phyloP scores from a whole-genome alignment of 257 asterid genomes.

The Striga asiatica region DNA sequence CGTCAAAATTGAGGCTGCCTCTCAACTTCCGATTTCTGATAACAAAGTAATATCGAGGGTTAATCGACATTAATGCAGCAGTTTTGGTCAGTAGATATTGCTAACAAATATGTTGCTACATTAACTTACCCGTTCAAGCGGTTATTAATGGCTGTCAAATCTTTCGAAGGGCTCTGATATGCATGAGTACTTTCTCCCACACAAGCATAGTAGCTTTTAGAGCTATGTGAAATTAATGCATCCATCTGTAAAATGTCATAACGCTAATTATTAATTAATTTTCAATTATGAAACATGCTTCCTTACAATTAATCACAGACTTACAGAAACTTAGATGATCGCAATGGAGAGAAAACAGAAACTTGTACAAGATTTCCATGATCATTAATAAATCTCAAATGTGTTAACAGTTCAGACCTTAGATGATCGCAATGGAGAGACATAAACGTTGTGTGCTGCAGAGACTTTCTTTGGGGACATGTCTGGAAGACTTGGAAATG shows the following conservation, averaged over 20 bases:
- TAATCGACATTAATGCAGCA: neutral
- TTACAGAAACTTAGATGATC: neutral
- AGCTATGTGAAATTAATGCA: slow-evolving; percentile 72
- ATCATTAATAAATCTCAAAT: neutral
- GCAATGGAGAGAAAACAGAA: neutral
- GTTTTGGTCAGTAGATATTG: neutral
- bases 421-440: slow-evolving; percentile 82
- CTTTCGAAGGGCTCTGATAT: slow-evolving; percentile 98
- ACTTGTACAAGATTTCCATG: neutral
- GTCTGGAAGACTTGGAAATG: slow-evolving; percentile 93
- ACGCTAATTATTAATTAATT: slow-evolving; percentile 7
- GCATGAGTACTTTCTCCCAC: slow-evolving; percentile 99
- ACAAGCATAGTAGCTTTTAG: slow-evolving; percentile 92
- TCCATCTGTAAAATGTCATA: slow-evolving; percentile 57
- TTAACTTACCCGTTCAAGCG: slow-evolving; percentile 81
- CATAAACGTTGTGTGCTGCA: slow-evolving; percentile 78
- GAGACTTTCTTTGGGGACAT: slow-evolving; percentile 99
- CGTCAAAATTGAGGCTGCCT: slow-evolving; percentile 68
- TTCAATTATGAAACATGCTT: too few relatives aligned
- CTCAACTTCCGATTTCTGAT: slow-evolving; percentile 66
- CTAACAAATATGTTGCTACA: too few relatives aligned
- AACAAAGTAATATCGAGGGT: neutral
- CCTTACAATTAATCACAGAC: too few relatives aligned
- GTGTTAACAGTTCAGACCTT: slow-evolving; percentile 37
- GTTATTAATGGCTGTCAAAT: slow-evolving; percentile 73